Evolutionary conservation across 192 early-diverging fungal species (phyloP).

Genomic region (Backusella circina): DNA sequence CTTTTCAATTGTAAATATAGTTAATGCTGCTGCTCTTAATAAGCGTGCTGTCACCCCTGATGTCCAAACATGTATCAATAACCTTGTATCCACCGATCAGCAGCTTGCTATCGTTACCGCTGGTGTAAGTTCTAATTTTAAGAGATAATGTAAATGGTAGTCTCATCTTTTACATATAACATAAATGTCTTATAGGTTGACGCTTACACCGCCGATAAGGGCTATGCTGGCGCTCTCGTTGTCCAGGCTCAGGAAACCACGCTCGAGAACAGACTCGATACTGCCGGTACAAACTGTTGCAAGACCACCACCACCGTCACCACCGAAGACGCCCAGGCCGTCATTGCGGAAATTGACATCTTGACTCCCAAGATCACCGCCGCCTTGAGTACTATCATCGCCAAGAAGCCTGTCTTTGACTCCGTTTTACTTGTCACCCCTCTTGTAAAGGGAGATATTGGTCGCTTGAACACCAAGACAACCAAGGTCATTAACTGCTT

Average conservation of each 20-base stretch:
- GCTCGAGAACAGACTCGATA: conserved; percentile 1
- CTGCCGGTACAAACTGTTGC: neutral
- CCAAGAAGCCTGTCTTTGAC: conserved; percentile 13
- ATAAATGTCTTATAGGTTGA: conserved; percentile 9
- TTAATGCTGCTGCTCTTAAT: neutral
- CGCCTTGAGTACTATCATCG: neutral
- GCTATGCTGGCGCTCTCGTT: neutral
- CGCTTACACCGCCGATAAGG: neutral
- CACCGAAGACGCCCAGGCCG: conserved; percentile 5
- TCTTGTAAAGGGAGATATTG: neutral
- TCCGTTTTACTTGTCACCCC: neutral
- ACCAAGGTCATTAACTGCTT: neutral
- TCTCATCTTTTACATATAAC: too few relatives aligned
- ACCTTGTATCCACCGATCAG: neutral
- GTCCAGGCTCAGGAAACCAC: neutral
- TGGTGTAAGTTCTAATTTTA: neutral
- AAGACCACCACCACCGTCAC: neutral
- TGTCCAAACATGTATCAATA: neutral
- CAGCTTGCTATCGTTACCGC: neutral
- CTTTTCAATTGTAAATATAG: neutral
- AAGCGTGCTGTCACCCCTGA: neutral
- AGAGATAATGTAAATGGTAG: neutral
- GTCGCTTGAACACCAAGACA: neutral
- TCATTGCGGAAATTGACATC: neutral
- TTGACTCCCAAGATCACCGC: neutral